phyloP scores from a whole-genome alignment of 2,329 filamentous ascomycete species.

The Cordyceps fumosorosea region DNA sequence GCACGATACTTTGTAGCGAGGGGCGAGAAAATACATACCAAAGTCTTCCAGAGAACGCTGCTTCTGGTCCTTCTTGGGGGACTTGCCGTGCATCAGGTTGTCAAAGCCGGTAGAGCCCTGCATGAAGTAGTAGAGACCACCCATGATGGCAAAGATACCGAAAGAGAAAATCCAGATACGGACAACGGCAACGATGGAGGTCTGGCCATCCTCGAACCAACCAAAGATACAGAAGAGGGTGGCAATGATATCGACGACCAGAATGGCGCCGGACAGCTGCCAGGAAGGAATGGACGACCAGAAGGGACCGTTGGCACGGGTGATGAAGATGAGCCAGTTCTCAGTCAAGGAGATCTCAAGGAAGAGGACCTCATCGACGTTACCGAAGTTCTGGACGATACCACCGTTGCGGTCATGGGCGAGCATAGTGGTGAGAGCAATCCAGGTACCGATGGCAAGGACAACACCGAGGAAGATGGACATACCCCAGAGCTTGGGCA shows the following conservation, averaged over 20 bases:
- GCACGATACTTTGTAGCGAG: conserved; percentile 19
- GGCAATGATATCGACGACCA: conserved; percentile 75
- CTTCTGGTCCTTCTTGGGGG: conserved; percentile 72
- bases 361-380: conserved; percentile 76
- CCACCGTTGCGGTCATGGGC: conserved; percentile 61
- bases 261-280: conserved; percentile 72
- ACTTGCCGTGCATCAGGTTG: conserved; percentile 90
- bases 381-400: conserved; percentile 86
- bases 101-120: conserved; percentile 77
- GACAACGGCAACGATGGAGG: conserved; percentile 75
- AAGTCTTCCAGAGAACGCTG: conserved; percentile 86
- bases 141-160: conserved; percentile 80
- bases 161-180: conserved; percentile 90
- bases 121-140: conserved; percentile 67
- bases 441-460: conserved; percentile 79
- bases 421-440: conserved; percentile 82
- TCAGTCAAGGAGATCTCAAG: conserved; percentile 85
- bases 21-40: conserved; percentile 48
- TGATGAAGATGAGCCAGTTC: conserved; percentile 97
- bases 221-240: conserved; percentile 83
- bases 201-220: conserved; percentile 63
- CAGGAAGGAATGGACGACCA: conserved; percentile 86
- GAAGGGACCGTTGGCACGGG: conserved; percentile 85
- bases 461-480: conserved; percentile 76
- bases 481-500: conserved; percentile 91